These are phyloP conservation scores for Colletotrichum sp. DNA, from an alignment of 2,329 filamentous ascomycete genomes.

Conservation along the genomic window DNA sequence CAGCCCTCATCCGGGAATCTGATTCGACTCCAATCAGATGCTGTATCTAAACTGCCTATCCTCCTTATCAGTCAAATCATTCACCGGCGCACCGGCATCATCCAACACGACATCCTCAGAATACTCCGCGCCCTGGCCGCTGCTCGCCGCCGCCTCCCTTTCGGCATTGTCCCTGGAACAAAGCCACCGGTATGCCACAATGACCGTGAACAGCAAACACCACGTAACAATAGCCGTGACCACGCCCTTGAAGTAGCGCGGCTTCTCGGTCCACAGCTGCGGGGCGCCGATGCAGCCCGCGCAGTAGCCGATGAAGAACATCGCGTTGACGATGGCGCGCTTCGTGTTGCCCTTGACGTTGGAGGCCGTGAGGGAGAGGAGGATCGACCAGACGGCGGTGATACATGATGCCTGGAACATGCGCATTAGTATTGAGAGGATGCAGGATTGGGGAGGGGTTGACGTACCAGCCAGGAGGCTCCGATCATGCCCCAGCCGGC, in stretches of 20 bases:
- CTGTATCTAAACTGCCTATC: constrained; percentile 38
- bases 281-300: constrained; percentile 50
- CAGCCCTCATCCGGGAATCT: no score
- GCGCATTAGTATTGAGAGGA: not conserved
- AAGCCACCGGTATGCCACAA: constrained; percentile 36
- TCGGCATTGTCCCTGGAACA: constrained; percentile 39
- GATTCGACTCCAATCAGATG: constrained; percentile 3
- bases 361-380: constrained; percentile 48
- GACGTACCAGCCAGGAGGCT: constrained; percentile 47
- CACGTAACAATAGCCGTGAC: constrained; percentile 49
- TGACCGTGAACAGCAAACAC: constrained; percentile 39
- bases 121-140: not conserved
- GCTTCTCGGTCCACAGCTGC: constrained; percentile 51
- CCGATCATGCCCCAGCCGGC: constrained; percentile 53
- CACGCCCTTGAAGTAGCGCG: constrained; percentile 50
- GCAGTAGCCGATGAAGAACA: constrained; percentile 57
- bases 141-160: constrained; percentile 21
- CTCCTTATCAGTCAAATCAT: constrained; percentile 40
- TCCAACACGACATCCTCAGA: constrained; percentile 23
- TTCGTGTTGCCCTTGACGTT: constrained; percentile 60
- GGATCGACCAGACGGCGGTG: constrained; percentile 43
- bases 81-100: constrained; percentile 26
- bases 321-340: constrained; percentile 46
- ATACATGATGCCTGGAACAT: constrained; percentile 40
- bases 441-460: not conserved